These are phyloP conservation scores for Kluyveromyces lactis DNA, from an alignment of 805 yeast genomes.

Conservation along the genomic window DNA sequence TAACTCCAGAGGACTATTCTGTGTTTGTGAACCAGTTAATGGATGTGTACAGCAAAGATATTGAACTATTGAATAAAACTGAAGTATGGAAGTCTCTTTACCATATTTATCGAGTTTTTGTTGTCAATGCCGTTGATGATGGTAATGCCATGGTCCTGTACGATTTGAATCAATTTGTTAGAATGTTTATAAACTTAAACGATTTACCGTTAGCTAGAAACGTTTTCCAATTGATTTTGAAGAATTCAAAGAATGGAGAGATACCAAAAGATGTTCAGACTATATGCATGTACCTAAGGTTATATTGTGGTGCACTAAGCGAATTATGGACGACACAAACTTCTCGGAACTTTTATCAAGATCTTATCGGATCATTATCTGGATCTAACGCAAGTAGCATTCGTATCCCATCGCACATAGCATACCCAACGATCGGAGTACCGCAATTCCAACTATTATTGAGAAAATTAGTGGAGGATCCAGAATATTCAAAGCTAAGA, in stretches of 20 bases:
- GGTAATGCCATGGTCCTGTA: conserved; percentile 11
- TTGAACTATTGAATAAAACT: not conserved
- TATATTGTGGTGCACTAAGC: conserved; percentile 23
- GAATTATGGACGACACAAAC: conserved; percentile 11
- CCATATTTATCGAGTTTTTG: conserved; percentile 4
- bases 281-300: conserved; percentile 15
- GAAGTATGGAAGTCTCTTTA: conserved; percentile 3
- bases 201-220: conserved; percentile 19
- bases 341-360: not conserved
- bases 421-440: conserved; percentile 10
- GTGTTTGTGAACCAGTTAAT: conserved; percentile 1
- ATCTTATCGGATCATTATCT: conserved; percentile 1
- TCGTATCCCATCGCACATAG: conserved; percentile 2
- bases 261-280: conserved; percentile 13
- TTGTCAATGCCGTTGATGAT: not conserved
- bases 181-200: conserved; percentile 11
- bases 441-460: conserved; percentile 6
- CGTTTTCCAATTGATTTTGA: conserved; percentile 13
- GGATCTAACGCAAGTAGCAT: conserved; percentile 1
- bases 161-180: conserved; percentile 14
- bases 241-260: conserved; percentile 7
- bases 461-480: conserved; percentile 9
- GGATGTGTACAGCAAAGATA: not conserved
- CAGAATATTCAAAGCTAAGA: conserved; percentile 8
- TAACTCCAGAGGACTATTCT: not conserved